Evolutionary conservation across 1,284 basidiomycete genomes (phyloP).

Genomic region (Lentinus polychrous): DNA sequence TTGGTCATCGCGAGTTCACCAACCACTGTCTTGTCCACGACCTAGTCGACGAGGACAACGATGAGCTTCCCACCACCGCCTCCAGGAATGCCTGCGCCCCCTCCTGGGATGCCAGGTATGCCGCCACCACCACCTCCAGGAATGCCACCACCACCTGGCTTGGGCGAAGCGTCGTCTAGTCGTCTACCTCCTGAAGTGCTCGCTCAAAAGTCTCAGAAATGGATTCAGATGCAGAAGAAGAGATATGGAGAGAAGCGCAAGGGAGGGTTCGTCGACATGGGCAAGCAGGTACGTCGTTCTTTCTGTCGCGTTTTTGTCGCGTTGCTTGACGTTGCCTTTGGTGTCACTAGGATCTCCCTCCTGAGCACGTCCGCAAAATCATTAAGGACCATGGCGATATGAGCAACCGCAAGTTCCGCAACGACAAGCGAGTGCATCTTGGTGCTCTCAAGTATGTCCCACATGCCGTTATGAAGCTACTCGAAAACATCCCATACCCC

Average conservation of each 20-base stretch:
- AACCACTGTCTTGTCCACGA: constrained; percentile 2
- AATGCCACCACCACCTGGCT: constrained; percentile 17
- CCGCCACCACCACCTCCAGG: constrained; percentile 23
- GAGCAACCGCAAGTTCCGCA: constrained; percentile 94
- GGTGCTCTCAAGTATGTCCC: constrained; percentile 99
- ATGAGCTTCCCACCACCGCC: constrained; percentile 27
- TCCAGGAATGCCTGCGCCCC: constrained; percentile 50
- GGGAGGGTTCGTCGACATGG: constrained; percentile 87
- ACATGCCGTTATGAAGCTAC: constrained; percentile 97
- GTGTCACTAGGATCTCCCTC: constrained; percentile 63
- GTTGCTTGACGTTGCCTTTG: constrained; percentile 15
- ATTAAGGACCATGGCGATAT: constrained; percentile 98
- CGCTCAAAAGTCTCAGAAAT: constrained; percentile 86
- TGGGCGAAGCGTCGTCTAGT: constrained; percentile 42
- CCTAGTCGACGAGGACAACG: constrained; percentile 17
- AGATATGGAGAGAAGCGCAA: constrained; percentile 86
- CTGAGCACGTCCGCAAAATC: constrained; percentile 96
- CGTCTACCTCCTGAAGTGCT: constrained; percentile 73
- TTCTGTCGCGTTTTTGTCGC: constrained; percentile 2
- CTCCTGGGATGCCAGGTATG: constrained; percentile 32
- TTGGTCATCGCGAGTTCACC: not conserved
- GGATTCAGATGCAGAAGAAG: constrained; percentile 89
- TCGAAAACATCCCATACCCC: constrained; percentile 98
- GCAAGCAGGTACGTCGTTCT: constrained; percentile 68
- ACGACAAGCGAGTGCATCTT: constrained; percentile 98